Conservation (phyloP, 441 rosid genomes). For the Arabidopsis hybrid region DNA sequence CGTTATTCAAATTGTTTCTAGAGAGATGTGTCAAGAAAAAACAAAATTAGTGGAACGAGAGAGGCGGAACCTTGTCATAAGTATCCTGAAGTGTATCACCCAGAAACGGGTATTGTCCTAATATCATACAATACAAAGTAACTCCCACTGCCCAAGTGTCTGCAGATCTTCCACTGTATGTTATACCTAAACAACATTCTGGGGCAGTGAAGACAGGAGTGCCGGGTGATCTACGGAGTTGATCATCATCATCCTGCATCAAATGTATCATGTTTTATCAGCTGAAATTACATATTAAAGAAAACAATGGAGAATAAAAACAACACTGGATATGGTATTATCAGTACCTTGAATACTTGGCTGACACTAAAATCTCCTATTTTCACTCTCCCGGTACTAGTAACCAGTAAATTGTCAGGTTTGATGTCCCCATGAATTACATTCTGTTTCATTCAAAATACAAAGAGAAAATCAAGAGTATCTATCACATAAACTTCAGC, state of each 20-base stretch:
- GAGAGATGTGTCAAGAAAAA: conserved; percentile 58
- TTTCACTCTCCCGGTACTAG: conserved; percentile 76
- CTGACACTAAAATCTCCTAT: conserved; percentile 98
- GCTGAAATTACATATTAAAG: not conserved
- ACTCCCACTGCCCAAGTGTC: conserved; percentile 98
- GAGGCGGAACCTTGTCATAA: conserved; percentile 73
- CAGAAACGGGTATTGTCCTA: conserved; percentile 85
- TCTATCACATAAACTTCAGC: not conserved
- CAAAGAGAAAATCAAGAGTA: not conserved
- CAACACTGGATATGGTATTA: not conserved
- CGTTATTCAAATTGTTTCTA: not conserved
- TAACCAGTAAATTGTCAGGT: conserved; percentile 92
- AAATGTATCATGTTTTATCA: conserved; percentile 14
- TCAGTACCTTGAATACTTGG: conserved; percentile 86
- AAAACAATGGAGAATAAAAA: not conserved
- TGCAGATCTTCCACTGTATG: conserved; percentile 84
- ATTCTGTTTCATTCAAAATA: conserved; percentile 57
- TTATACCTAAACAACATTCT: conserved; percentile 92
- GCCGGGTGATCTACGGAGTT: conserved; percentile 98
- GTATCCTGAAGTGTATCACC: conserved; percentile 94
- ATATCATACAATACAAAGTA: conserved; percentile 84
- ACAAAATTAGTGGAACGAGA: not conserved
- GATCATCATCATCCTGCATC: conserved; percentile 84
- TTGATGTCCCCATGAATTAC: conserved; percentile 96
- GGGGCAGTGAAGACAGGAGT: conserved; percentile 99